Percentiles rank a stretch among this genome's conserved stretches.
These are phyloP conservation scores for Stachybotrys elegans DNA, from an alignment of 2,329 filamentous ascomycete species.

Conservation along the genomic window DNA sequence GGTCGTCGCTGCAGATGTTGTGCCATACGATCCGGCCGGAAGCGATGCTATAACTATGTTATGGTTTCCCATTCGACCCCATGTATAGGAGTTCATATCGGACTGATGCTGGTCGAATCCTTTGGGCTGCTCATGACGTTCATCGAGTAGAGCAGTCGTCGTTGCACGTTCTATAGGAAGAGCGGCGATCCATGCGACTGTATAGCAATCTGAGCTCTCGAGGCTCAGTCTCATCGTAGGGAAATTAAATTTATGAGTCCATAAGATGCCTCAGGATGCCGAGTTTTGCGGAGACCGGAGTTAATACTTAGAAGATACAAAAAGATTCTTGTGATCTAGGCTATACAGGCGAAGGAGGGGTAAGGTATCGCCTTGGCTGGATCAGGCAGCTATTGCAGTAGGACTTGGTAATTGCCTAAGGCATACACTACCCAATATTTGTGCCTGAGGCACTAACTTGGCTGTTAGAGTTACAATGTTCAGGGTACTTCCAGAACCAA, in stretches of 20 bases:
- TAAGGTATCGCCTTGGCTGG: background rate
- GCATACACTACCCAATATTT: background rate
- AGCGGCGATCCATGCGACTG: slow-evolving; percentile 20
- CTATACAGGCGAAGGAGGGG: background rate
- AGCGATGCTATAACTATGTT: slow-evolving; percentile 21
- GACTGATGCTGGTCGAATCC: slow-evolving; percentile 5
- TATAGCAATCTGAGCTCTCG: slow-evolving; percentile 7
- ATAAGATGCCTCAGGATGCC: background rate
- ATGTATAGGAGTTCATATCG: slow-evolving; percentile 20
- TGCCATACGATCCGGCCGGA: slow-evolving; percentile 12
- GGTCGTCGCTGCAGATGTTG: slow-evolving; percentile 6
- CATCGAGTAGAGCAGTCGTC: slow-evolving; percentile 18
- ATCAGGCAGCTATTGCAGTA: background rate
- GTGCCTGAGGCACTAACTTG: background rate
- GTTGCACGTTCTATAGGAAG: slow-evolving; percentile 18
- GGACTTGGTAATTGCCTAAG: background rate
- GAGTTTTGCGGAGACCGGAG: background rate
- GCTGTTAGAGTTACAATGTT: background rate
- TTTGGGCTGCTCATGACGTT: slow-evolving; percentile 8
- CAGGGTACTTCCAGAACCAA: background rate
- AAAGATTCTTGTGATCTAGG: background rate
- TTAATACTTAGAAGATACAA: background rate
- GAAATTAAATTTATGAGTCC: background rate
- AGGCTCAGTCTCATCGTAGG: background rate
- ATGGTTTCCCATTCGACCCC: slow-evolving; percentile 17